Evolutionary conservation across 2,329 filamentous ascomycete species (phyloP), one percentile per base, ranked within the genome.

Genomic region (Neocatenulostroma microsporum): DNA sequence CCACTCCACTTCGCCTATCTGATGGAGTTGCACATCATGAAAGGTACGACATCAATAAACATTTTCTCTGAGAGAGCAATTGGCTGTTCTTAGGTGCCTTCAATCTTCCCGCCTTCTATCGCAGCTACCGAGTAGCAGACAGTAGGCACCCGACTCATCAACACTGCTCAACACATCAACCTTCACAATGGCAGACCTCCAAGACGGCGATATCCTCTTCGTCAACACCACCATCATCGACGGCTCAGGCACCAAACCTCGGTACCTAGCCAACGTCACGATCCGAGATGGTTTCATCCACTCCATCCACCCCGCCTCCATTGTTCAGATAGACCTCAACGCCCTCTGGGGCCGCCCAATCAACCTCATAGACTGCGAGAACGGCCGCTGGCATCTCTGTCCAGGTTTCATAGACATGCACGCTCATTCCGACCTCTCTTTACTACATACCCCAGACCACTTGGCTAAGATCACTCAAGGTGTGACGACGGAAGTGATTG

Each of bases 351-450:
- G n/a, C n/a, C n/a, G n/a, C n/a, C n/a, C n/a, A n/a, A 34, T 38
- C 7, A 37, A 37, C 19, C 32, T 52, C 12, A 40, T 55, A 7
- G 50, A 55, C 36, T 52, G 51, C 37, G 45, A 51, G 20, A 20
- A 36, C 24, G 51, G 51, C 19, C 45, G 38, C 34, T 55, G 45
- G 43, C 39, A 36, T n/a, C 40, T 55, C n/a, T 45, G 36, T 28
- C 51, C 51, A 9, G 51, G 50, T 14, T 55, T 55, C 36, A 55
- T 55, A 23, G 51, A 55, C 36, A 55, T 55, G 51, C 51, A 55
- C 30, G 51, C 51, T n/a, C 51, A 55, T 25, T 51, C 47, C 11
- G 51, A 55, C 32, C 42, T 55, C 9, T 51, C 49, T 4, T 39
- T 55, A 4, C 46, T 55, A 2, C 49, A 53, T 29, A 55, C 49